Base-by-base conservation (phyloP, 495 filamentous ascomycete genomes). In the Hypoxylon cercidicola region DNA sequence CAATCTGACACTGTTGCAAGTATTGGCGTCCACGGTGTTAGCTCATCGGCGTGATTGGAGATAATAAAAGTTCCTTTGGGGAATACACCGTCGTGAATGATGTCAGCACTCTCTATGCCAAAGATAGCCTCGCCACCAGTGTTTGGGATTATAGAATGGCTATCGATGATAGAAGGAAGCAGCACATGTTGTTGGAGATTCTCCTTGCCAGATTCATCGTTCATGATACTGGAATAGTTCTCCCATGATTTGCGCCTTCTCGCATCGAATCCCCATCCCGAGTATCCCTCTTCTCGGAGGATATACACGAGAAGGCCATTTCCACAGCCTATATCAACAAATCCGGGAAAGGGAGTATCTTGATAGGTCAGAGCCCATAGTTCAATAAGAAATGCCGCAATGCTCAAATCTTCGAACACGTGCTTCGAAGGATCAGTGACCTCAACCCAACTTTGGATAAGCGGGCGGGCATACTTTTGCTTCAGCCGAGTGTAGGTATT, bases 261-360 rank as follows among this genome's bases (percentile, higher is more conserved):
- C 9, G 93, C 95, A 75, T 99, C 95, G 70, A 97, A 96, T 1
- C 95, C 96, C 84, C 88, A 94, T 23, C 95, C 95, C 4, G 65
- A 53, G 75, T 91, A 98, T 4, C 93, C 94, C 78, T 98, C 93
- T 67, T 83, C 80, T 9, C 89, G 78, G 4, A 98, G 85, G 32
- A 98, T 84, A 67, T 94, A 85, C 10, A 97, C 90, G n/a, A 99
- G 84, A 0, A 98, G 83, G 12, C 95, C 95, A 71, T 97, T 98
- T 4, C 95, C 95, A 70, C 95, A 98, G 13, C 93, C 95, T 45
- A 99, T 89, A 71, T 98, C 96, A 9, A 97, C 91, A 69, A 99
- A 99, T 4, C 94, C 93, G 0, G 92, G 91, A 68, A 97, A 97
- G 4, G 69, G 65, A 15, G 57, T 65, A 46, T 73, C 57, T 13